Evolutionary conservation across 2,329 filamentous ascomycete species (phyloP), one percentile per base, ranked within the genome.

Genomic region (Apiospora koreana): DNA sequence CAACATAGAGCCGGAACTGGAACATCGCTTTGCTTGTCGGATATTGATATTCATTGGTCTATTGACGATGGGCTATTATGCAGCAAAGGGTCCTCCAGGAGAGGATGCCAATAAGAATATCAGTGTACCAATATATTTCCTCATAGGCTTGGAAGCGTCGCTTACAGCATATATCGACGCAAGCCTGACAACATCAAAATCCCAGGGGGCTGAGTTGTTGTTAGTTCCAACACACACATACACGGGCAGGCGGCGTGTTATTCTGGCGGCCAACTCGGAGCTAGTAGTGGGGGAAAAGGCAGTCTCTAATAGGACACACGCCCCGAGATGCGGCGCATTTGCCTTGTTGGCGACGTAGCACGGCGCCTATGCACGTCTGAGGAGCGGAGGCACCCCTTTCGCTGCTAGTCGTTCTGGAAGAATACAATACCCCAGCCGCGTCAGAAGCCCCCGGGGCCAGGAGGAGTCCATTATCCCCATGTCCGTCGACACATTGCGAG

Each of bases 331-430:
- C 54, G 54, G 54, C 54, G 54, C 54, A 62, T 62, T 62, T 62
- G 28, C 54, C 54, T 62, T 38, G 54, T 62, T 62, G 54, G 54
- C 66, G 66, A 73, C 69, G 73, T 75, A 73, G 73, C 72, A 73
- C 74, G 73, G 76, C 76, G 77, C 74, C 73, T 78, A 79, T 76
- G 77, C 75, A 75, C 46, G 69, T 71, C 64, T 70, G 45, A 42
- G 65, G 65, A 43, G 65, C 65, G 42, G 41, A 45, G 65, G 65
- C 65, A 62, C 31, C 54, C 54, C 54, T 62, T 62, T 62, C 31
- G 54, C 54, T 38, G 54, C 54, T 62, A 62, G 54, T 62, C 54
- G 28, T 62, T 62, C 54, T 62, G 54, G 54, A 62, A 62, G 54
- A 62, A 62, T 46, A 21, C 43, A 46, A 46, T 62, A 62, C 54